Conservation (phyloP, 208 protist genomes). For the Crithidia thermophila region DNA sequence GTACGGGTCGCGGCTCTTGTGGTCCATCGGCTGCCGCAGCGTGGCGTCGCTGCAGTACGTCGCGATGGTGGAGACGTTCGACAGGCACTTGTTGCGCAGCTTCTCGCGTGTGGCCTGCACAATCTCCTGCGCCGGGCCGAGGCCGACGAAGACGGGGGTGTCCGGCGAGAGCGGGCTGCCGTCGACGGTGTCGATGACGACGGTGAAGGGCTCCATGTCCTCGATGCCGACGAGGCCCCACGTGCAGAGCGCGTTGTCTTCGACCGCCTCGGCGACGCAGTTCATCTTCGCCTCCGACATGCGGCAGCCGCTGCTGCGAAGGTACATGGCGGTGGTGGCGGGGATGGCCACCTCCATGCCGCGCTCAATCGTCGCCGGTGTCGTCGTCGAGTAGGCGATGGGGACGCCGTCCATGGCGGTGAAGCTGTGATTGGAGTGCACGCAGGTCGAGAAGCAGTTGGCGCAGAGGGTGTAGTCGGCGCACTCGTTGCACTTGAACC, state of each 20-base stretch:
- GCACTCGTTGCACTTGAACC: slow-evolving; percentile 93
- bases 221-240: slow-evolving; percentile 76
- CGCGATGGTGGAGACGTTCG: slow-evolving; percentile 31
- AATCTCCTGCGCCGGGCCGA: slow-evolving; percentile 66
- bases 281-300: slow-evolving; percentile 75
- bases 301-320: slow-evolving; percentile 78
- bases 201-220: slow-evolving; percentile 50
- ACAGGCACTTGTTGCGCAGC: slow-evolving; percentile 63
- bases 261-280: slow-evolving; percentile 68
- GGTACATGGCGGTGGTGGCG: slow-evolving; percentile 63
- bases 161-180: slow-evolving; percentile 52
- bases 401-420: slow-evolving; percentile 74
- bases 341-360: slow-evolving; percentile 83
- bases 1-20: slow-evolving; percentile 58
- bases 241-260: slow-evolving; percentile 72
- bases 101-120: slow-evolving; percentile 66
- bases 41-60: slow-evolving; percentile 82
- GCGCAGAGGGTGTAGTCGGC: slow-evolving; percentile 87
- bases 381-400: slow-evolving; percentile 58
- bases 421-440: slow-evolving; percentile 89
- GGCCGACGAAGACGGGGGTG: slow-evolving; percentile 74
- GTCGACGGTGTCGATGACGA: slow-evolving; percentile 67
- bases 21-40: slow-evolving; percentile 54
- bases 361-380: slow-evolving; percentile 39
- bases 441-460: slow-evolving; percentile 74